Evolutionary conservation across 2,329 filamentous ascomycete genomes (phyloP).

Genomic region (Penicillium occitanis): DNA sequence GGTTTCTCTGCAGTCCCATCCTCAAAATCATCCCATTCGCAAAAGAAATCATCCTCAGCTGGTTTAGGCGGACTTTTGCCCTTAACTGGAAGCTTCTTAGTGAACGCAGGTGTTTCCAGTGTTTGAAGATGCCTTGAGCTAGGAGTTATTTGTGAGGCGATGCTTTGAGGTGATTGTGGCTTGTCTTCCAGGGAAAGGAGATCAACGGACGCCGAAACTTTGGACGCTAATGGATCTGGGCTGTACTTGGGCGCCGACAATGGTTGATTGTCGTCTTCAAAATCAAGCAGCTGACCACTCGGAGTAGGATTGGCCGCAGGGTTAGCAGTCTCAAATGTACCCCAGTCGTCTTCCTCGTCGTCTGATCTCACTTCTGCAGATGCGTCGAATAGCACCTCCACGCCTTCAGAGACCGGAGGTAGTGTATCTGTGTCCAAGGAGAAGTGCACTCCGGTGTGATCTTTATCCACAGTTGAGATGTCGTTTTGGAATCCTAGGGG

Average conservation of each 20-base stretch:
- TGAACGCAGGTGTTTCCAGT: slow-evolving; percentile 25
- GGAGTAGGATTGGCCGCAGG: slow-evolving; percentile 28
- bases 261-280: slow-evolving; percentile 5
- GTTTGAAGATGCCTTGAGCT: slow-evolving; percentile 7
- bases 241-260: neutral
- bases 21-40: slow-evolving; percentile 58
- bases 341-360: slow-evolving; percentile 49
- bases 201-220: slow-evolving; percentile 31
- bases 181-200: slow-evolving; percentile 32
- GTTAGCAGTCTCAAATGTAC: slow-evolving; percentile 45
- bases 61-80: slow-evolving; percentile 21
- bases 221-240: slow-evolving; percentile 3
- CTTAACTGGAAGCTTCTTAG: slow-evolving; percentile 25
- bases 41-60: slow-evolving; percentile 43
- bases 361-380: slow-evolving; percentile 31
- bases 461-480: neutral
- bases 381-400: slow-evolving; percentile 65
- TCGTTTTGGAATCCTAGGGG: neutral
- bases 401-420: slow-evolving; percentile 16
- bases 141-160: slow-evolving; percentile 5
- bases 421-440: neutral
- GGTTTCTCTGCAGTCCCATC: slow-evolving; percentile 3
- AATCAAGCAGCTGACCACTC: slow-evolving; percentile 20
- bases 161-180: slow-evolving; percentile 6
- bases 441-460: neutral